These are phyloP conservation scores for Suillus fuscotomentosus DNA, from an alignment of 768 basidiomycete genomes.

Conservation along the genomic window DNA sequence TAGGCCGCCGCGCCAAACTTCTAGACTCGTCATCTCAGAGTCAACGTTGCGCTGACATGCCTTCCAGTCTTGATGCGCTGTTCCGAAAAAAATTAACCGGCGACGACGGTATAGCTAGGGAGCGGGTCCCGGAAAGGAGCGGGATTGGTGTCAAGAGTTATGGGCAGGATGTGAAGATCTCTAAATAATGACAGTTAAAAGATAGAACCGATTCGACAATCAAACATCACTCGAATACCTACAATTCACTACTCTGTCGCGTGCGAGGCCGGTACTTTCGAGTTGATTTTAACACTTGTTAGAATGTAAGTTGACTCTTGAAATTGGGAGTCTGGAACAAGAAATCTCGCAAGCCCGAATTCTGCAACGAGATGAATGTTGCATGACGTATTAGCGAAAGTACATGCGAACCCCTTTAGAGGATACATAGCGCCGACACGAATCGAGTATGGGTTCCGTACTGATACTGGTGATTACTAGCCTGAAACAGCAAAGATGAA, in stretches of 20 bases:
- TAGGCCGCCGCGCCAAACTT: too few species aligned
- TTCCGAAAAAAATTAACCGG: too few species aligned
- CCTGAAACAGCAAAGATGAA: conserved; percentile 1
- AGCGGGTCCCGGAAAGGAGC: too few species aligned
- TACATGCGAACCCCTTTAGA: background rate
- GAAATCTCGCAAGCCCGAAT: background rate
- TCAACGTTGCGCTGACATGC: too few species aligned
- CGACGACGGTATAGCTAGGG: too few species aligned
- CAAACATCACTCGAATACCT: too few species aligned
- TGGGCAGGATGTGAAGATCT: too few species aligned
- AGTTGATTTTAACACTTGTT: background rate
- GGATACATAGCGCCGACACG: background rate
- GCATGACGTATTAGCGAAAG: background rate
- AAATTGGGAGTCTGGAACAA: background rate
- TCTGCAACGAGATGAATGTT: background rate
- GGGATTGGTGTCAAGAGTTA: too few species aligned
- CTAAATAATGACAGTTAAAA: too few species aligned
- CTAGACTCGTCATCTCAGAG: too few species aligned
- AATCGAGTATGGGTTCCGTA: background rate
- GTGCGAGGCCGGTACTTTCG: background rate
- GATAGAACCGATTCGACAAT: too few species aligned
- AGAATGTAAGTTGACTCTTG: background rate
- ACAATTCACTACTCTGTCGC: background rate
- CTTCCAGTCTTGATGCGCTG: too few species aligned
- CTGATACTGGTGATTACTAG: background rate